Conservation (phyloP, 495 filamentous ascomycete species). For the Oidiodendron maius region DNA sequence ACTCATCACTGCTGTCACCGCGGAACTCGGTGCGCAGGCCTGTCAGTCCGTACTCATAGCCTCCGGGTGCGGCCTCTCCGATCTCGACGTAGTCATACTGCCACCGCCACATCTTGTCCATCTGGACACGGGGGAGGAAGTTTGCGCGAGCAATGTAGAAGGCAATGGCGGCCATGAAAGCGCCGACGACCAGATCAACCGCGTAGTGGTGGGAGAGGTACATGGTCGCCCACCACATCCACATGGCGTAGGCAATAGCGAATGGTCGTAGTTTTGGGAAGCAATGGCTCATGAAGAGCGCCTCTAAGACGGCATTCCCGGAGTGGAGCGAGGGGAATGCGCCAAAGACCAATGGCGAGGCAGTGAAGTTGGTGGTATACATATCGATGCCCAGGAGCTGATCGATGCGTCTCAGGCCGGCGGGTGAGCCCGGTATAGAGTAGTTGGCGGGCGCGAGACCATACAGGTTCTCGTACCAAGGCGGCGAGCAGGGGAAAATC, state of each 20-base stretch:
- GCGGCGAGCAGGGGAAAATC: slow-evolving; percentile 85
- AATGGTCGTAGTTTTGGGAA: slow-evolving; percentile 74
- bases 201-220: slow-evolving; percentile 96
- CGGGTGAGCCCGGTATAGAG: slow-evolving; percentile 78
- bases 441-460: slow-evolving; percentile 88
- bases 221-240: slow-evolving; percentile 99
- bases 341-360: slow-evolving; percentile 86
- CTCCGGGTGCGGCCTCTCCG: slow-evolving; percentile 42
- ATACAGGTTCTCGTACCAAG: slow-evolving; percentile 91
- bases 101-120: slow-evolving; percentile 83
- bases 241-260: slow-evolving; percentile 75
- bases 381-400: slow-evolving; percentile 81
- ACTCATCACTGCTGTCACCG: slow-evolving; percentile 33
- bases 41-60: slow-evolving; percentile 22
- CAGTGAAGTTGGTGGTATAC: slow-evolving; percentile 84
- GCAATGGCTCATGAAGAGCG: slow-evolving; percentile 85
- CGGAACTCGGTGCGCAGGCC: slow-evolving; percentile 16
- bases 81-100: slow-evolving; percentile 91
- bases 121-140: slow-evolving; percentile 75
- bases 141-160: slow-evolving; percentile 76
- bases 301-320: slow-evolving; percentile 77
- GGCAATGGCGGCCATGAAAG: slow-evolving; percentile 66
- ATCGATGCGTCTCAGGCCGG: slow-evolving; percentile 84
- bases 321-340: slow-evolving; percentile 91
- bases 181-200: slow-evolving; percentile 83